These are phyloP conservation scores for Kodamaea sagamina DNA, from an alignment of 805 yeast species.

Conservation along the genomic window DNA sequence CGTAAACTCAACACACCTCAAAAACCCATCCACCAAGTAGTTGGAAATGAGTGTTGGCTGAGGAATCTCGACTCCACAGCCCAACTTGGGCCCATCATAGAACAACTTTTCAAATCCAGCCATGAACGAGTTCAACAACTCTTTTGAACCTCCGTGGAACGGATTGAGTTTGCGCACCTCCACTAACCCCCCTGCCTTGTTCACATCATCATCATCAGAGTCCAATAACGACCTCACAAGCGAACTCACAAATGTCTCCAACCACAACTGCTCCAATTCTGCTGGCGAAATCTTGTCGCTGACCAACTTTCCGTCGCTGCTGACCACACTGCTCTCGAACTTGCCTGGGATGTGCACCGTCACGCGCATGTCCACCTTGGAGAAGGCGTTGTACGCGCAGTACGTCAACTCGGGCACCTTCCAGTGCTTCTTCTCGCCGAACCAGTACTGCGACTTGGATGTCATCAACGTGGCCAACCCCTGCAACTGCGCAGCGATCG, in stretches of 20 bases:
- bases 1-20: constrained; percentile 63
- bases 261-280: constrained; percentile 58
- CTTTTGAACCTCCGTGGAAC: constrained; percentile 50
- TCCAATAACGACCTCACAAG: constrained; percentile 73
- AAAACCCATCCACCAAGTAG: constrained; percentile 73
- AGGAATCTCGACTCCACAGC: constrained; percentile 67
- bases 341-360: constrained; percentile 76
- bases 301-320: constrained; percentile 52
- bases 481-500: constrained; percentile 75
- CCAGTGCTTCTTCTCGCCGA: constrained; percentile 70
- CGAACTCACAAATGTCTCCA: constrained; percentile 62
- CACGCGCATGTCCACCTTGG: constrained; percentile 68
- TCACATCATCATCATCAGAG: constrained; percentile 63
- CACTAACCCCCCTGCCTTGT: constrained; percentile 59
- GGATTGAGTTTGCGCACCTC: constrained; percentile 87
- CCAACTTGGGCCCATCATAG: constrained; percentile 64
- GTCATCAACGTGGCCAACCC: constrained; percentile 63
- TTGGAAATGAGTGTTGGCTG: constrained; percentile 64
- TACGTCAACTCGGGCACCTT: constrained; percentile 72
- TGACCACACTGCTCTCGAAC: constrained; percentile 56
- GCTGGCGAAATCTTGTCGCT: constrained; percentile 48
- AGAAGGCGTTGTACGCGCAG: constrained; percentile 62
- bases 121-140: constrained; percentile 49
- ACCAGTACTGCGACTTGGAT: constrained; percentile 70
- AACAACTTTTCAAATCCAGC: constrained; percentile 68